Base-by-base conservation (phyloP, 352 stramenopile species). In the Phytophthora gonapodyides region DNA sequence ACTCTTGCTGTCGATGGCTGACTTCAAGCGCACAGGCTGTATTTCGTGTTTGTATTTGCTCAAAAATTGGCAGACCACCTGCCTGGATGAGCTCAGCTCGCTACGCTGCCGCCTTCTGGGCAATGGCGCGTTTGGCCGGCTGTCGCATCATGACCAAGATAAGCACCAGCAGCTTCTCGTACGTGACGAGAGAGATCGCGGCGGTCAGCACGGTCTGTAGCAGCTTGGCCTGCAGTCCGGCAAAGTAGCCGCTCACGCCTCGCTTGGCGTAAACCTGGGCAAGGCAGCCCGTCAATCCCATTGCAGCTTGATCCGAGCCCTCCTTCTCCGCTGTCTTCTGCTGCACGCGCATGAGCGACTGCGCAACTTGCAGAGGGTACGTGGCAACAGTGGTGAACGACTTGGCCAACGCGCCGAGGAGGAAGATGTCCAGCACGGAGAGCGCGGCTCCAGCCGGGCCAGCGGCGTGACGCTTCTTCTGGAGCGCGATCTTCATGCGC, bases 291-390 rank as follows among this genome's bases (percentile, higher is more conserved):
- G 60, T 53, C 10, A 89, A 57, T 4, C 54, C 59, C 37, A 17
- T 63, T 16, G 36, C 4, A 30, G 24, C 24, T 8, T 15, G 54
- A 40, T 17, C 12, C 6, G 21, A 45, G 12, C 27, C 11, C 2
- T 13, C 40, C 15, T 66, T 45, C 33, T 70, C 67, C 24, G 37
- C 33, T 6, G 57, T 46, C 55, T 82, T 76, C 46, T 81, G 71
- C 34, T 88, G 75, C 56, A 95, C 62, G 38, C 94, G 82, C 73
- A 98, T 80, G 33, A 96, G 73, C 24, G 89, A 89, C 74, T 98
- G 95, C 43, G 89, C 87, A 47, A 98, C 77, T 78, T 98, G 95
- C 31, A 98, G 75, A 36, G 95, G 95, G 76, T 98, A 98, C 37
- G 95, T 98, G 9, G 92, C 42, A 6, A 98, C 72, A 8, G 95